Conservation (phyloP, 108 stramenopile genomes). For the Skeletonema marinoi region DNA sequence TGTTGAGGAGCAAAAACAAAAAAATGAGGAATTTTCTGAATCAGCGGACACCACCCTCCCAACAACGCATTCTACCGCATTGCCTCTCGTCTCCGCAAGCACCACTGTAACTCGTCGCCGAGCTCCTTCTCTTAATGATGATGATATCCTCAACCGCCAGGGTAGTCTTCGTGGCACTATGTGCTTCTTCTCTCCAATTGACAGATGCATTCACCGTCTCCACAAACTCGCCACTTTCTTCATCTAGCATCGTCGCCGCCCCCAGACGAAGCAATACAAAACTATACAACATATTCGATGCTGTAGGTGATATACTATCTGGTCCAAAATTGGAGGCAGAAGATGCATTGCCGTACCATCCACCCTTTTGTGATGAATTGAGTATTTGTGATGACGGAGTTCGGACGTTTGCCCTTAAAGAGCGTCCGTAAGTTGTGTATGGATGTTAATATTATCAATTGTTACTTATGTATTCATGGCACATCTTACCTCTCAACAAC, state of each 20-base stretch:
- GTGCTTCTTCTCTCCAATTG: background rate
- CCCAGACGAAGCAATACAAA: background rate
- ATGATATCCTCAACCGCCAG: no score
- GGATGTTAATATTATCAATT: background rate
- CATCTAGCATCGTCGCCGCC: background rate
- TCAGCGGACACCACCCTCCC: no score
- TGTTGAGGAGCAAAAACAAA: no score
- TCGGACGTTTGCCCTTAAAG: constrained; percentile 34
- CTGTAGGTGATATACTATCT: constrained; percentile 50
- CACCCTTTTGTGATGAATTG: constrained; percentile 41
- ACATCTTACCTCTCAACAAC: background rate
- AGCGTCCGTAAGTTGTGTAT: constrained; percentile 29
- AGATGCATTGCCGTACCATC: constrained; percentile 50
- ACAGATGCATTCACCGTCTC: background rate
- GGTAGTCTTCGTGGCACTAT: background rate
- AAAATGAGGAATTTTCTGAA: no score
- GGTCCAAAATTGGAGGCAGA: constrained; percentile 55
- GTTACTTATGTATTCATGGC: background rate
- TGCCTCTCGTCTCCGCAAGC: no score
- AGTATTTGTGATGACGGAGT: constrained; percentile 5
- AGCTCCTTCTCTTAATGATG: no score
- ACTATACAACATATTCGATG: constrained; percentile 27
- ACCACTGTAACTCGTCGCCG: no score
- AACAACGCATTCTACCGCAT: no score
- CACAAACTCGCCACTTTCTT: background rate